phyloP scores from a whole-genome alignment of 257 asterid genomes.

The Lithospermum erythrorhizon region DNA sequence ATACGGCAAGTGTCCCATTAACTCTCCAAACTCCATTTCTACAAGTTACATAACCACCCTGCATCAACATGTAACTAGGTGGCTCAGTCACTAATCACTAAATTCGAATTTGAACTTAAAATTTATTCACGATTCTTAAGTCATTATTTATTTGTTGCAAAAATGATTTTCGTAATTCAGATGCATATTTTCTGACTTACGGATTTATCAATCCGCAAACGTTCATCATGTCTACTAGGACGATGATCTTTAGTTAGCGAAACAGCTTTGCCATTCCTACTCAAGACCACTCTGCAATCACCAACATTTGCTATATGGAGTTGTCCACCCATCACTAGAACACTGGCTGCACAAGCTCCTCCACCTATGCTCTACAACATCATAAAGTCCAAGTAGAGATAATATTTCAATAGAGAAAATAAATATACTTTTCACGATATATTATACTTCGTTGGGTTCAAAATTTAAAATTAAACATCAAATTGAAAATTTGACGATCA shows the following conservation, averaged over 20 bases:
- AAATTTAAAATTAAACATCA: too few relatives aligned
- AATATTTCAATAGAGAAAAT: too few relatives aligned
- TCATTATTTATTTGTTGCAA: too few relatives aligned
- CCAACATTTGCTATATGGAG: conserved; percentile 35
- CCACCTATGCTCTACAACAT: conserved; percentile 25
- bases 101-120: too few relatives aligned
- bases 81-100: too few relatives aligned
- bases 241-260: conserved; percentile 39
- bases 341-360: conserved; percentile 51
- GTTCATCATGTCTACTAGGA: conserved; percentile 32
- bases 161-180: too few relatives aligned
- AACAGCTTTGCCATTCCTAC: conserved; percentile 29
- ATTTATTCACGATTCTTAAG: too few relatives aligned
- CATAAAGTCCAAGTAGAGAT: too few relatives aligned
- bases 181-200: conserved; percentile 10
- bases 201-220: conserved; percentile 30
- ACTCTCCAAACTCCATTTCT: conserved; percentile 41
- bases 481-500: too few relatives aligned
- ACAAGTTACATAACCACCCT: conserved; percentile 38
- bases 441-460: too few relatives aligned
- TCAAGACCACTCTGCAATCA: conserved; percentile 36
- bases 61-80: background rate
- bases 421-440: too few relatives aligned
- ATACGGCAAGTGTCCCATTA: conserved; percentile 41
- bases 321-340: conserved; percentile 33